Percentiles rank a stretch among this genome's conserved stretches.
phyloP scores from a whole-genome alignment of 306 rosid genomes.

The Trichosanthes truncata region DNA sequence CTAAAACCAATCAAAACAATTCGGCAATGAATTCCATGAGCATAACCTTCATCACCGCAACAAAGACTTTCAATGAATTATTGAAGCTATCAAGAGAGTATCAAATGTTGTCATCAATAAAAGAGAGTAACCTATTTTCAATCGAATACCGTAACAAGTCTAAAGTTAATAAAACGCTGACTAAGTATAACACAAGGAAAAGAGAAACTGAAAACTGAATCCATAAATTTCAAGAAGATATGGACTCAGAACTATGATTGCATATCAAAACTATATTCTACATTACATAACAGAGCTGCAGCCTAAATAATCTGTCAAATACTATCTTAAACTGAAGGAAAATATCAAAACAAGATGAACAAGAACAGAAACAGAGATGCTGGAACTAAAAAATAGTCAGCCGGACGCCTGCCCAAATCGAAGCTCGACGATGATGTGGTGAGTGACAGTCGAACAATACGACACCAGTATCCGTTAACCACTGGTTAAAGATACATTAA shows the following conservation, averaged over 20 bases:
- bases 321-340: conserved; percentile 18
- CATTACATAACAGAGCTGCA: conserved; percentile 25
- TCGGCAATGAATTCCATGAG: too few relatives aligned
- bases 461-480: conserved; percentile 11
- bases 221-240: conserved; percentile 25
- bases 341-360: background rate
- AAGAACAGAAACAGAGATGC: conserved; percentile 11
- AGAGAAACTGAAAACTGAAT: conserved; percentile 21
- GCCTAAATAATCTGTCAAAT: conserved; percentile 21
- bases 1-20: too few relatives aligned
- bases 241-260: conserved; percentile 23
- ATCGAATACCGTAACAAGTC: too few relatives aligned
- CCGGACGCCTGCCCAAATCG: background rate
- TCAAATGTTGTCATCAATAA: too few relatives aligned
- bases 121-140: too few relatives aligned
- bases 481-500: conserved; percentile 54
- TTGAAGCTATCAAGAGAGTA: too few relatives aligned
- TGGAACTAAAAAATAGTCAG: conserved; percentile 16
- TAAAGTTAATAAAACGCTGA: too few relatives aligned
- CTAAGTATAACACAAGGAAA: background rate
- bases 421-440: conserved; percentile 22
- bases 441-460: conserved; percentile 13
- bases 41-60: too few relatives aligned
- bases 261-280: conserved; percentile 32
- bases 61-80: too few relatives aligned